Percentiles rank a stretch among this genome's conserved stretches.
phyloP scores from a whole-genome alignment of 306 rosid species.

The Trifolium dubium region DNA sequence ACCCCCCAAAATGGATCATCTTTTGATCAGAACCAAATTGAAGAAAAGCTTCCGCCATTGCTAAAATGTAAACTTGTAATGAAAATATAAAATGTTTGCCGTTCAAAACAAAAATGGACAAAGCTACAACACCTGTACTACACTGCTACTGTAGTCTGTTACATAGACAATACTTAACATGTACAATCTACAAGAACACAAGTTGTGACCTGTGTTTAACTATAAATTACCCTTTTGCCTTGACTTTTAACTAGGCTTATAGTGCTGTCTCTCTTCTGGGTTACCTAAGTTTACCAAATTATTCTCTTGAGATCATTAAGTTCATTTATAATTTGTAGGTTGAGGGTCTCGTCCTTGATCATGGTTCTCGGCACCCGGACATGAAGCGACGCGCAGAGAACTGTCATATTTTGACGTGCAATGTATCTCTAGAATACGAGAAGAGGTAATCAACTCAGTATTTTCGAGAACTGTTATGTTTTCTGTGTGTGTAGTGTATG shows the following conservation, averaged over 20 bases:
- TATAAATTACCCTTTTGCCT: background rate
- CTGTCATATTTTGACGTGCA: slow-evolving; percentile 81
- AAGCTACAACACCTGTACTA: background rate
- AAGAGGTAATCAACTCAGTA: slow-evolving; percentile 64
- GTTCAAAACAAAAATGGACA: no score
- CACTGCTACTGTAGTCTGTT: background rate
- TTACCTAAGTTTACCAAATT: background rate
- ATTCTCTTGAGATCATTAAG: slow-evolving; percentile 21
- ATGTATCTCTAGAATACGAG: slow-evolving; percentile 93
- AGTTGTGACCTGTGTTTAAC: background rate
- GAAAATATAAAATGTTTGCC: no score
- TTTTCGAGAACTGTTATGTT: slow-evolving; percentile 12
- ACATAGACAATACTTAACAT: background rate
- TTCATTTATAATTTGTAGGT: slow-evolving; percentile 56
- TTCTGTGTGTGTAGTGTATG: background rate
- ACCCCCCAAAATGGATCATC: no score
- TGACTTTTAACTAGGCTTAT: background rate
- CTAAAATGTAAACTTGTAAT: no score
- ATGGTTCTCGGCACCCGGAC: slow-evolving; percentile 99
- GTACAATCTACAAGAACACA: background rate
- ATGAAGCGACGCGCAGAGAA: slow-evolving; percentile 97
- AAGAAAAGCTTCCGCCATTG: no score
- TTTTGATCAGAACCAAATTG: no score
- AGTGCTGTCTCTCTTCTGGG: background rate
- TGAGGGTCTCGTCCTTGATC: slow-evolving; percentile 99